Base-by-base conservation (phyloP, 2,329 filamentous ascomycete species). In the Davidsoniella neocaledoniae region DNA sequence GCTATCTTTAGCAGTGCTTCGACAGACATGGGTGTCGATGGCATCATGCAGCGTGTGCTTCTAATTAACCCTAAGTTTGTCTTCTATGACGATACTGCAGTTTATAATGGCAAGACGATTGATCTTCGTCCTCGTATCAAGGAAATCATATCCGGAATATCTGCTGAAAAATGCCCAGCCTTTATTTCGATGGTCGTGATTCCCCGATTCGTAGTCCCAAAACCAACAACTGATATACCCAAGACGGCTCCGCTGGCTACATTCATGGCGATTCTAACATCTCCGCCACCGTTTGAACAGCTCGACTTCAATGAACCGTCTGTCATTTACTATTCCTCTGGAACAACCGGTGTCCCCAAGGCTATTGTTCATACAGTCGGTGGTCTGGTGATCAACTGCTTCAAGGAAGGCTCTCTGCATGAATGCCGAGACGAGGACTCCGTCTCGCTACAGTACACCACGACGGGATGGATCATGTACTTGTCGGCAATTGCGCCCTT, bases 381-480 rank as follows among this genome's bases (percentile, higher is more conserved):
- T 3, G 79, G 81, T 0, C 65, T 76, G 1, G 62, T 84, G 26
- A 54, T 86, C 21, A 71, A 62, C 54, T 57, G 58, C 12, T 58
- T 56, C 54, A 76, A 88, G 59, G 86, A 93, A 60, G 68, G 66
- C 1, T 62, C 60, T 2, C 61, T 77, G 23, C 72, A 77, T 58
- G 67, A 72, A 44, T 64, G 66, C 25, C 51, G 64, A 3, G 59
- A 55, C 0, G 56, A 65, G 0, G 58, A 63, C n/a, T 65, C 63
- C 41, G 66, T 75, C 1, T 59, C 62, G 1, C 56, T 77, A 51
- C 73, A 77, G 60, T 77, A 72, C 58, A 77, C 78, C 1, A 82
- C 78, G 0, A 86, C 82, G 0, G 82, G 83, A 0, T 93, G 86
- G 86, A 91, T 94, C 64, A 93, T 94, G 86, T 91, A 90, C 60